A percentile compares a stretch with the other conserved stretches of the same genome.
Evolutionary conservation across 1,284 basidiomycete genomes (phyloP).

Genomic region (Ustilago shanxiensis): DNA sequence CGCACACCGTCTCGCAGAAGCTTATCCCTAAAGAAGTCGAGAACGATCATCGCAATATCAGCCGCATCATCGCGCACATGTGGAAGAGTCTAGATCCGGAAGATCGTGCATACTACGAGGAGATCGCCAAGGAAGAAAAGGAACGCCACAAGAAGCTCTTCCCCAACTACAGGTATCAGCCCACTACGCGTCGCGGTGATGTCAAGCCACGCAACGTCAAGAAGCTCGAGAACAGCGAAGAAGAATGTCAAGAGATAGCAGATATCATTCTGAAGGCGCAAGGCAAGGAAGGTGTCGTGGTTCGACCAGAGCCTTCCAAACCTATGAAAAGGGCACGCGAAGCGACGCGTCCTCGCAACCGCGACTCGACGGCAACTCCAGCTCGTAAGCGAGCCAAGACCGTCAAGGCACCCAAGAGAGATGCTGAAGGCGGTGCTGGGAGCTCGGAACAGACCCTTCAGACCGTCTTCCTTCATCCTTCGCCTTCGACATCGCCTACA

Average conservation of each 20-base stretch:
- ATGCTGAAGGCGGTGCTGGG: neutral
- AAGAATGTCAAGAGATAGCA: slow-evolving; percentile 62
- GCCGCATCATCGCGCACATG: slow-evolving; percentile 72
- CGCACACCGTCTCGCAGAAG: slow-evolving; percentile 83
- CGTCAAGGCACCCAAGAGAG: neutral
- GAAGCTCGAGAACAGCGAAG: slow-evolving; percentile 56
- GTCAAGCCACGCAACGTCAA: slow-evolving; percentile 51
- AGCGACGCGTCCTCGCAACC: slow-evolving; percentile 12
- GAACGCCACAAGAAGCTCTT: slow-evolving; percentile 55
- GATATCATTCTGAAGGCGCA: slow-evolving; percentile 61
- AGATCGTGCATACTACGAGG: slow-evolving; percentile 58
- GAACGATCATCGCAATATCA: slow-evolving; percentile 81
- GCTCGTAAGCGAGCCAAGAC: slow-evolving; percentile 17
- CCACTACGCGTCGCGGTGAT: slow-evolving; percentile 41
- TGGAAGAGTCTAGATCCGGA: slow-evolving; percentile 61
- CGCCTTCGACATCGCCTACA: slow-evolving; percentile 22
- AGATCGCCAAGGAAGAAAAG: slow-evolving; percentile 59
- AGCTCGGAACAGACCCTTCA: slow-evolving; percentile 19
- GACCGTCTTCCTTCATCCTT: slow-evolving; percentile 38
- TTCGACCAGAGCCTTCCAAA: slow-evolving; percentile 19
- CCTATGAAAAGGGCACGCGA: slow-evolving; percentile 31
- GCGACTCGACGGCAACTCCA: neutral
- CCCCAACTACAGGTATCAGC: slow-evolving; percentile 66
- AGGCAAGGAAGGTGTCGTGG: slow-evolving; percentile 50
- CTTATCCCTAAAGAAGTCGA: slow-evolving; percentile 84